Conservation (phyloP, 805 yeast species). For the Brettanomyces nanus region DNA sequence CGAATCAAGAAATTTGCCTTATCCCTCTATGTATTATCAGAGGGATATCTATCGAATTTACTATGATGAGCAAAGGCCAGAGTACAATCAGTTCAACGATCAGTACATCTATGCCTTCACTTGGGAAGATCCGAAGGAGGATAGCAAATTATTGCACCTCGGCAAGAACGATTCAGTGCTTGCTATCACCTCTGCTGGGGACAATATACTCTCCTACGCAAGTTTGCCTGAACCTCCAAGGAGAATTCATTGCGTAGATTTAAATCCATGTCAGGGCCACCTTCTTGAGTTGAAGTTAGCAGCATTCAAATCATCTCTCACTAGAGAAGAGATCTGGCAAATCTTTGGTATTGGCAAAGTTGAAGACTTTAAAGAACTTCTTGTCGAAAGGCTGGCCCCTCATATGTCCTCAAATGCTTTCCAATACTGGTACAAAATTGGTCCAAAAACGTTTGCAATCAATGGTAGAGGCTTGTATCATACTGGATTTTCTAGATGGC, state of each 20-base stretch:
- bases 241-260: conserved; percentile 76
- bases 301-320: conserved; percentile 47
- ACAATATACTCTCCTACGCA: conserved; percentile 70
- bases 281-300: conserved; percentile 73
- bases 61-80: conserved; percentile 63
- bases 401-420: conserved; percentile 73
- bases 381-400: conserved; percentile 51
- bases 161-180: conserved; percentile 60
- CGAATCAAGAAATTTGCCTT: conserved; percentile 58
- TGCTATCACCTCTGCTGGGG: conserved; percentile 85
- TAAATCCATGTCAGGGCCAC: conserved; percentile 79
- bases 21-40: conserved; percentile 76
- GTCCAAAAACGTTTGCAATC: conserved; percentile 45
- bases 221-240: conserved; percentile 63
- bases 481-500: conserved; percentile 86
- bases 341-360: conserved; percentile 71
- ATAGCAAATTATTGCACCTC: conserved; percentile 55
- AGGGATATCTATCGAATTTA: conserved; percentile 70
- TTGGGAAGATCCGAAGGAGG: conserved; percentile 88
- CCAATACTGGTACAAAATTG: conserved; percentile 70
- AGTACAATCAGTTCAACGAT: conserved; percentile 62
- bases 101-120: conserved; percentile 84
- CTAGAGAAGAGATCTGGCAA: conserved; percentile 58
- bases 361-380: conserved; percentile 40
- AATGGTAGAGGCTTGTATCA: conserved; percentile 62